A percentile compares a stretch with the other conserved stretches of the same genome.
Evolutionary conservation across 2,329 filamentous ascomycete genomes (phyloP).

Genomic region (Rhinocladiella similis): DNA sequence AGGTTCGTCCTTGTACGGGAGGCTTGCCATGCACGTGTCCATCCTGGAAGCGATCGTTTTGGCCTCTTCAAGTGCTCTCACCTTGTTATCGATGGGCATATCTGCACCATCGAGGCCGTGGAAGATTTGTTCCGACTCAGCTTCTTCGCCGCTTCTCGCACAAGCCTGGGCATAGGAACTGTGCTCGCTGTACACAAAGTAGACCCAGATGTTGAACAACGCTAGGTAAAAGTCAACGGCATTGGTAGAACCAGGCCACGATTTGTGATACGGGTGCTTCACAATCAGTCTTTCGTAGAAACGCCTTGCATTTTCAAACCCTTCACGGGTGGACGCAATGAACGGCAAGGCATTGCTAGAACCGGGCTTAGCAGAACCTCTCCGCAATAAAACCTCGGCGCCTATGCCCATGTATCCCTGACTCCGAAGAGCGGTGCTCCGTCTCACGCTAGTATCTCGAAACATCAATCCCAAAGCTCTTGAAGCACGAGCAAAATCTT

Average conservation of each 20-base stretch:
- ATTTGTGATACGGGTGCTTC: slow-evolving; percentile 70
- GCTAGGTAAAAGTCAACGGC: slow-evolving; percentile 79
- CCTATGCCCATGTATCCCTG: slow-evolving; percentile 78
- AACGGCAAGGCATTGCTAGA: background rate
- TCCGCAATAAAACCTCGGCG: slow-evolving; percentile 72
- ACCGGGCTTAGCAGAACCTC: background rate
- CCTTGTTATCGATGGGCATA: slow-evolving; percentile 24
- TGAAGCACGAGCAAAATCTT: slow-evolving; percentile 70
- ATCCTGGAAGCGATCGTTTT: slow-evolving; percentile 66
- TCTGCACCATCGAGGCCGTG: slow-evolving; percentile 1
- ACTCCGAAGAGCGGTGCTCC: slow-evolving; percentile 65
- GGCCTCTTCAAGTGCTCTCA: slow-evolving; percentile 55
- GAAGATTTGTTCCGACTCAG: slow-evolving; percentile 25
- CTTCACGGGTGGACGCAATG: slow-evolving; percentile 43
- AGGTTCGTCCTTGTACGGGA: slow-evolving; percentile 68
- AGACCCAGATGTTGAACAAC: slow-evolving; percentile 79
- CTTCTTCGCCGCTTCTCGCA: slow-evolving; percentile 34
- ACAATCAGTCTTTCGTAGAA: slow-evolving; percentile 80
- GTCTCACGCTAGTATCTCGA: slow-evolving; percentile 58
- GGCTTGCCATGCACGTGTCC: slow-evolving; percentile 67
- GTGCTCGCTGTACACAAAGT: slow-evolving; percentile 66
- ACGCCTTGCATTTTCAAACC: slow-evolving; percentile 58
- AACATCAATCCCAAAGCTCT: slow-evolving; percentile 75
- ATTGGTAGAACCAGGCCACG: slow-evolving; percentile 59
- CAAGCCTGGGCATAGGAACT: slow-evolving; percentile 39